These are phyloP conservation scores for Puccinia horiana DNA, from an alignment of 1,284 basidiomycete species.

Conservation along the genomic window DNA sequence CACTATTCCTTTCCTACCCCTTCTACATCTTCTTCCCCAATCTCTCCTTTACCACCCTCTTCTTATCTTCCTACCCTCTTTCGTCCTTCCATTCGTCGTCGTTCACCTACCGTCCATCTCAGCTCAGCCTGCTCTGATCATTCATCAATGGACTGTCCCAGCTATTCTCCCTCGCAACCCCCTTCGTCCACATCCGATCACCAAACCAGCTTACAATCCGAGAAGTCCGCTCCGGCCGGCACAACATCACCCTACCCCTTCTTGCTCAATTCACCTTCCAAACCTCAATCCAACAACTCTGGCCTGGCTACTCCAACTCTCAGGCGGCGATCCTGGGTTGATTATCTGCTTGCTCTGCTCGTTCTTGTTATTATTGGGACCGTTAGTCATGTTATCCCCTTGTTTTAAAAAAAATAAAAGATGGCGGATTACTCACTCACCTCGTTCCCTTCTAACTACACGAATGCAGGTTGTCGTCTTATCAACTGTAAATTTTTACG, in stretches of 20 bases:
- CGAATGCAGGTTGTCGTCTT: slow-evolving; percentile 28
- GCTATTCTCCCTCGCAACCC: neutral
- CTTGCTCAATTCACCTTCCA: neutral
- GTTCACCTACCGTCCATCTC: neutral
- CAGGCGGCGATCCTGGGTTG: slow-evolving; percentile 17
- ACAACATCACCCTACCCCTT: neutral
- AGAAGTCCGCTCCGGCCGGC: neutral
- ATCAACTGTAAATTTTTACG: slow-evolving; percentile 30
- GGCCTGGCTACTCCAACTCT: neutral
- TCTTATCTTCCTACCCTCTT: neutral
- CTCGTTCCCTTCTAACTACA: neutral
- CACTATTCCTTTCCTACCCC: neutral
- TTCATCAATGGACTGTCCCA: neutral
- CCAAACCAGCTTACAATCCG: neutral
- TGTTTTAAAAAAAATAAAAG: too few species aligned
- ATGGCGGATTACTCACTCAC: neutral
- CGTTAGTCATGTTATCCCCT: slow-evolving; percentile 12
- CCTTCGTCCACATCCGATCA: neutral
- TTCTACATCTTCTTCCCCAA: neutral
- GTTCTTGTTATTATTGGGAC: slow-evolving; percentile 27
- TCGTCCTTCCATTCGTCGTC: slow-evolving; percentile 14
- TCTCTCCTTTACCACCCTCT: neutral
- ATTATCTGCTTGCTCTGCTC: slow-evolving; percentile 6
- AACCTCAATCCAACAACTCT: neutral
- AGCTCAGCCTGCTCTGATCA: neutral